Percentiles rank a stretch among this genome's conserved stretches.
Evolutionary conservation across 2,329 filamentous ascomycete species (phyloP).

Genomic region (Dactylellina drechsleri): DNA sequence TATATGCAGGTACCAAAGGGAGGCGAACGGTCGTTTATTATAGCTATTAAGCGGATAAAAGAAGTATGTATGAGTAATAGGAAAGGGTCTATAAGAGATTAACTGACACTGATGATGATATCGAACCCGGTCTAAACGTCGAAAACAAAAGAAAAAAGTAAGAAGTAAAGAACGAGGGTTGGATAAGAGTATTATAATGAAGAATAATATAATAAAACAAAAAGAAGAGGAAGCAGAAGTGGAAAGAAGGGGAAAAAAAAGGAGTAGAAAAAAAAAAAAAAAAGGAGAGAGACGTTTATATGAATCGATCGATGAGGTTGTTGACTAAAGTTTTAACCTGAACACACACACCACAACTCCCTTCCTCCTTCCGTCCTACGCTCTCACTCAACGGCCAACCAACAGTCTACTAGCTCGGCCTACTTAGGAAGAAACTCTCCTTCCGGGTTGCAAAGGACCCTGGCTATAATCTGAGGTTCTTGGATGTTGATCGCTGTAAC

Average conservation of each 20-base stretch:
- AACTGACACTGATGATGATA: conserved; percentile 1
- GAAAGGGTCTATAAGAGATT: background rate
- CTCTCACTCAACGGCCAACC: too few relatives aligned
- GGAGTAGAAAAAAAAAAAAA: conserved; percentile 9
- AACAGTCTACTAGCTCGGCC: background rate
- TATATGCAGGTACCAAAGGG: conserved; percentile 37
- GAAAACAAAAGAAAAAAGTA: conserved; percentile 29
- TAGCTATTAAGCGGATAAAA: background rate
- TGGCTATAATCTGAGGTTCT: conserved; percentile 25
- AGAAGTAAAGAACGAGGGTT: conserved; percentile 32
- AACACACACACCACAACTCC: conserved; percentile 9
- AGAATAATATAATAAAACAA: conserved; percentile 7
- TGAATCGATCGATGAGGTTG: conserved; percentile 17
- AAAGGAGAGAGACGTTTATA: background rate
- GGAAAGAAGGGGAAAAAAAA: background rate
- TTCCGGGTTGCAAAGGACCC: conserved; percentile 34
- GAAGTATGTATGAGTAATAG: background rate
- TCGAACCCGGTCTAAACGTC: conserved; percentile 5
- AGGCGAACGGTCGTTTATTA: background rate
- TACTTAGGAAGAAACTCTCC: background rate
- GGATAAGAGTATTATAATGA: conserved; percentile 29
- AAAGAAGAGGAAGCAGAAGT: background rate
- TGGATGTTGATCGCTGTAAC: conserved; percentile 28
- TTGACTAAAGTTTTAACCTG: conserved; percentile 8
- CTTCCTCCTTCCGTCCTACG: conserved; percentile 19